phyloP scores from a whole-genome alignment of 2,329 filamentous ascomycete species.

The Paecilomyces sp. region DNA sequence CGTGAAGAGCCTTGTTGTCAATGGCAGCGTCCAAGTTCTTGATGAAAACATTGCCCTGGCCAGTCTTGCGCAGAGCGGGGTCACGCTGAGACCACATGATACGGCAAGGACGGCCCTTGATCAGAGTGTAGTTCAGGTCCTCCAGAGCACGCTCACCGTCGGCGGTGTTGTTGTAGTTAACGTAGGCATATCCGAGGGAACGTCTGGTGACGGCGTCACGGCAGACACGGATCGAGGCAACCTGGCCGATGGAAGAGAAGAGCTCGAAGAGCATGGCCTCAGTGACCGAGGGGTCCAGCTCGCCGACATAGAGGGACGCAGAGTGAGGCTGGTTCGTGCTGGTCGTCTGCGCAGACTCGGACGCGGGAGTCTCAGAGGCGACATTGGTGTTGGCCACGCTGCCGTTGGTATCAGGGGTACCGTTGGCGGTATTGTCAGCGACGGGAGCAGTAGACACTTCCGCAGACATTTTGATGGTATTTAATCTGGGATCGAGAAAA shows the following conservation, averaged over 20 bases:
- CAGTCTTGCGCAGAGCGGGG: constrained; percentile 96
- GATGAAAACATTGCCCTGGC: constrained; percentile 99
- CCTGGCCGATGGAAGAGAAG: constrained; percentile 97
- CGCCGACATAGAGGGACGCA: constrained; percentile 96
- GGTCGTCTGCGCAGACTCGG: constrained; percentile 49
- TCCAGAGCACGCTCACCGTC: constrained; percentile 98
- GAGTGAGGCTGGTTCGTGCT: constrained; percentile 75
- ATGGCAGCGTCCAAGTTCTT: constrained; percentile 99
- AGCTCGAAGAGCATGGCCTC: constrained; percentile 99
- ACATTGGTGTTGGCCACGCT: constrained; percentile 65
- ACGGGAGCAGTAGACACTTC: constrained; percentile 68
- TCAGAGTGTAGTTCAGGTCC: constrained; percentile 98
- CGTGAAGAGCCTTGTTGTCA: constrained; percentile 99
- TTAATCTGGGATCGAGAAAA: constrained; percentile 38
- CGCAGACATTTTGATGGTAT: constrained; percentile 66
- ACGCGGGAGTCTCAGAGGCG: constrained; percentile 24
- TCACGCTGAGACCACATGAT: constrained; percentile 99
- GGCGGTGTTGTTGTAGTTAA: constrained; percentile 97
- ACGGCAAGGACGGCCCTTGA: constrained; percentile 97
- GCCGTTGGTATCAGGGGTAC: constrained; percentile 52
- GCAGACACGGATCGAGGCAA: constrained; percentile 98
- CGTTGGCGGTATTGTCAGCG: constrained; percentile 52
- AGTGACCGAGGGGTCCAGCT: constrained; percentile 94
- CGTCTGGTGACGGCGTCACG: constrained; percentile 97
- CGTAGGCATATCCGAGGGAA: constrained; percentile 97